Evolutionary conservation across 345 rosid species (phyloP).

Genomic region (Arabidopsis arenosa): DNA sequence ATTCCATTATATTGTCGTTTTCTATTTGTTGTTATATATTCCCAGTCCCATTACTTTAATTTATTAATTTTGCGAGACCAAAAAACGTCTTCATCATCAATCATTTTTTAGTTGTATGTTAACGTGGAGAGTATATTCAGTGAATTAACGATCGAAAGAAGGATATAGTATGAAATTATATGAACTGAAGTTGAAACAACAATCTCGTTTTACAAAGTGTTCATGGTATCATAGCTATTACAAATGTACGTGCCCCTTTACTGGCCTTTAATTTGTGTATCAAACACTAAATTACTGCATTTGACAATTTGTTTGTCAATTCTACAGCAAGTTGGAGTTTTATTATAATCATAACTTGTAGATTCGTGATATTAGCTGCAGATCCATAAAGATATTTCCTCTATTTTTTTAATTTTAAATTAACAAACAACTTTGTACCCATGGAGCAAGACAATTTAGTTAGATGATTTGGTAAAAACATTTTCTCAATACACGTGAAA

Average conservation of each 20-base stretch:
- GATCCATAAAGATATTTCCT: constrained; percentile 23
- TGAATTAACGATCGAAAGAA: not conserved
- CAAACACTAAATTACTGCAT: not conserved
- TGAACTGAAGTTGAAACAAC: not conserved
- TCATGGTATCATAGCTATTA: not conserved
- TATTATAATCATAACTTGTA: not conserved
- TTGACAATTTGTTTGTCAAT: no score
- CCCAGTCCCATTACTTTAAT: constrained; percentile 4
- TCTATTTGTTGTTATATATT: constrained; percentile 31
- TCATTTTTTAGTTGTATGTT: constrained; percentile 1
- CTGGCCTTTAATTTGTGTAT: not conserved
- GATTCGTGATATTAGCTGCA: constrained; percentile 15
- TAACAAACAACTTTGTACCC: not conserved
- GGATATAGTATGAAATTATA: not conserved
- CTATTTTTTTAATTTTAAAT: not conserved
- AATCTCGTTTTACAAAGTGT: not conserved
- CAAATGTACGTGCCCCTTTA: not conserved
- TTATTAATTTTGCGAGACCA: constrained; percentile 32
- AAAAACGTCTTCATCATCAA: constrained; percentile 26
- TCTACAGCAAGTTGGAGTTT: constrained; percentile 22
- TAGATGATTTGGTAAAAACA: constrained; percentile 28
- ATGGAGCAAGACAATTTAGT: constrained; percentile 2
- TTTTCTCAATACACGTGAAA: constrained; percentile 12
- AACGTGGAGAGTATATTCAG: not conserved
- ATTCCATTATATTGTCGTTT: constrained; percentile 25